Percentiles rank a stretch among this genome's conserved stretches.
Evolutionary conservation across 2,329 filamentous ascomycete species (phyloP).

Genomic region (Ascomycota sp.): DNA sequence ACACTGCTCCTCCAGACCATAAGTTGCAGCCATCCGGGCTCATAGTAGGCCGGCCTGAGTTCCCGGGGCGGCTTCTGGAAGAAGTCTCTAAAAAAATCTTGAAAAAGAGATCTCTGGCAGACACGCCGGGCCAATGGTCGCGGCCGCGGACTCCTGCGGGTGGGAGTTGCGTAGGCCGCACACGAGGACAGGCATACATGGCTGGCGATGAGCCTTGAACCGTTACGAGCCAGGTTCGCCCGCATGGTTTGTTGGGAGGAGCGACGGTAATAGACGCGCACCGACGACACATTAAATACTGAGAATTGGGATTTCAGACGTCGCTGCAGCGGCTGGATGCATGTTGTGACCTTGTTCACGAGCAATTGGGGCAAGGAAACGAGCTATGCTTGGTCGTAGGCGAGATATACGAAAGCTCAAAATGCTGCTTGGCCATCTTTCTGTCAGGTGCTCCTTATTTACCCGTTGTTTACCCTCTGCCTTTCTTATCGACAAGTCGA

Average conservation of each 20-base stretch:
- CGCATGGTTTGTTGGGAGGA: constrained; percentile 14
- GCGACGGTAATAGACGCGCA: too few relatives aligned
- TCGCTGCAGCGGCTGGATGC: too few relatives aligned
- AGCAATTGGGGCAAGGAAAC: too few relatives aligned
- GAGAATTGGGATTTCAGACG: too few relatives aligned
- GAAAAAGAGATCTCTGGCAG: constrained; percentile 29
- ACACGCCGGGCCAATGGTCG: constrained; percentile 6
- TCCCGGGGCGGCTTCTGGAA: constrained; percentile 35
- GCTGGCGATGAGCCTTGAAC: constrained; percentile 17
- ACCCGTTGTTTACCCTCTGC: too few relatives aligned
- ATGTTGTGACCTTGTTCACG: too few relatives aligned
- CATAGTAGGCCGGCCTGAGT: constrained; percentile 38
- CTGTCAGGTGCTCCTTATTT: too few relatives aligned
- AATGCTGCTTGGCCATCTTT: too few relatives aligned
- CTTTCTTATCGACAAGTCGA: too few relatives aligned
- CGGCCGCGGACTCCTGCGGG: constrained; percentile 8
- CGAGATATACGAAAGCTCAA: too few relatives aligned
- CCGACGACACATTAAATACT: too few relatives aligned
- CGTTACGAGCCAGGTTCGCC: constrained; percentile 22
- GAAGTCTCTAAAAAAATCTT: constrained; percentile 17
- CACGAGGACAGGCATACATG: constrained; percentile 13
- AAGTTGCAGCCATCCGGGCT: constrained; percentile 50
- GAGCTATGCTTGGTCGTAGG: too few relatives aligned
- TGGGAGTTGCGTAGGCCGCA: constrained; percentile 10
- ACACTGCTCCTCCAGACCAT: constrained; percentile 42